A percentile compares a stretch with the other conserved stretches of the same genome.
Evolutionary conservation across 179 eudicot genomes (phyloP).

Genomic region (Vitellaria paradoxa): DNA sequence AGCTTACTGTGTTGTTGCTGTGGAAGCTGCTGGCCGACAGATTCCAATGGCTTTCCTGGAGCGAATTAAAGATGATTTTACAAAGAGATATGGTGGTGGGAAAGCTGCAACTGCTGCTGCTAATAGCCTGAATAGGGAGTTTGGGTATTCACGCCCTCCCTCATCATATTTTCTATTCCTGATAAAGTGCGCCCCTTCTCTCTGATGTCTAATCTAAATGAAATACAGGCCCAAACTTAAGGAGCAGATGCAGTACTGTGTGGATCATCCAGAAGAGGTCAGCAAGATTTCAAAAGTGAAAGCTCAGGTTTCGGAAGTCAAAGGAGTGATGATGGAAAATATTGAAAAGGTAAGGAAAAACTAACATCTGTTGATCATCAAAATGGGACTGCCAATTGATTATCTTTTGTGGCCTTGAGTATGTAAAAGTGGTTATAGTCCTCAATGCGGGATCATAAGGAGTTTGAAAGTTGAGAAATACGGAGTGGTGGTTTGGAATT

Average conservation of each 20-base stretch:
- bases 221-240: constrained; percentile 43
- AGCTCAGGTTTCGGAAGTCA: constrained; percentile 66
- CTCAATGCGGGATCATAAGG: not conserved
- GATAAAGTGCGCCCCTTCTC: not conserved
- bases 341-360: constrained; percentile 46
- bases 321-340: constrained; percentile 70
- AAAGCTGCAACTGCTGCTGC: constrained; percentile 40
- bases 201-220: not conserved
- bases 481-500: not conserved
- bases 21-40: constrained; percentile 41
- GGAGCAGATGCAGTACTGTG: constrained; percentile 69
- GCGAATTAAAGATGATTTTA: constrained; percentile 34
- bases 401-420: not conserved
- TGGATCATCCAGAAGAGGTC: constrained; percentile 62
- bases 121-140: constrained; percentile 37
- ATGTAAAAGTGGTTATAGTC: not conserved
- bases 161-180: not conserved
- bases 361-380: not conserved
- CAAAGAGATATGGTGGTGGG: constrained; percentile 40
- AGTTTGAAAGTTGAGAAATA: not conserved
- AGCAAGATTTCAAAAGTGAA: constrained; percentile 60
- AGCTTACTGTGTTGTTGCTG: constrained; percentile 47
- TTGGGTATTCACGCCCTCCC: constrained; percentile 27
- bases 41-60: constrained; percentile 39
- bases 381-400: not conserved